phyloP scores from a whole-genome alignment of 179 eudicot genomes.

The Sideroxylon spinosum region DNA sequence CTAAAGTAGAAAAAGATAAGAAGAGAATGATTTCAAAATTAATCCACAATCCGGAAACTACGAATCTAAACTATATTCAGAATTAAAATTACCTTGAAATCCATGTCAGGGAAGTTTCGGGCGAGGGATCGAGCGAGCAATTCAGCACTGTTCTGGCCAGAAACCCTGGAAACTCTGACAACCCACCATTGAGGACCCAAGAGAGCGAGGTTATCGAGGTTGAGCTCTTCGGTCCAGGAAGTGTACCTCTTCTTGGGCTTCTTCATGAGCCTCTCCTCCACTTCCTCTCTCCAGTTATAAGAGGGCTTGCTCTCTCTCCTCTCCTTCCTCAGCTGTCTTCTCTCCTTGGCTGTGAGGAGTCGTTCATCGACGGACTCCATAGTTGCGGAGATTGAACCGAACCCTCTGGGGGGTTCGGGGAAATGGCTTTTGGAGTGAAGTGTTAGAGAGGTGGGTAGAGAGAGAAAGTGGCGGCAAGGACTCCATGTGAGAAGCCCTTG shows the following conservation, averaged over 20 bases:
- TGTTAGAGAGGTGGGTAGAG: conserved; percentile 17
- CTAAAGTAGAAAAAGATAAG: background rate
- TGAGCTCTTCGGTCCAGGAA: conserved; percentile 80
- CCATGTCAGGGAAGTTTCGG: conserved; percentile 46
- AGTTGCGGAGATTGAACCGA: conserved; percentile 17
- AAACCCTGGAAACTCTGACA: conserved; percentile 53
- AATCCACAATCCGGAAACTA: background rate
- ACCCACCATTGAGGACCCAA: conserved; percentile 92
- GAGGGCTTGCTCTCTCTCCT: conserved; percentile 61
- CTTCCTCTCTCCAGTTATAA: conserved; percentile 73
- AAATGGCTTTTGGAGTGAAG: conserved; percentile 8
- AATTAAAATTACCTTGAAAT: conserved; percentile 55
- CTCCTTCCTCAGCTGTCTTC: conserved; percentile 69
- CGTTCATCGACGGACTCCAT: conserved; percentile 19
- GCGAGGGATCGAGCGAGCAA: conserved; percentile 48
- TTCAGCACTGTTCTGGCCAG: conserved; percentile 42
- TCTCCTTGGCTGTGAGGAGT: conserved; percentile 53
- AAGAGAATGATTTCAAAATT: background rate
- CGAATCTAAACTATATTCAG: no score
- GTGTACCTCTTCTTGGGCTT: conserved; percentile 68
- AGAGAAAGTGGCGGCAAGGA: conserved; percentile 15
- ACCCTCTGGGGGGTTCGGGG: background rate
- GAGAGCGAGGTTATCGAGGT: conserved; percentile 58
- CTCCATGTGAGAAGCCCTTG: conserved; percentile 43
- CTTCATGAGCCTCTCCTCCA: conserved; percentile 61